Evolutionary conservation across 164 flowering plant genomes (phyloP), one percentile per base, ranked within the genome.

Genomic region (Vitis riparia): DNA sequence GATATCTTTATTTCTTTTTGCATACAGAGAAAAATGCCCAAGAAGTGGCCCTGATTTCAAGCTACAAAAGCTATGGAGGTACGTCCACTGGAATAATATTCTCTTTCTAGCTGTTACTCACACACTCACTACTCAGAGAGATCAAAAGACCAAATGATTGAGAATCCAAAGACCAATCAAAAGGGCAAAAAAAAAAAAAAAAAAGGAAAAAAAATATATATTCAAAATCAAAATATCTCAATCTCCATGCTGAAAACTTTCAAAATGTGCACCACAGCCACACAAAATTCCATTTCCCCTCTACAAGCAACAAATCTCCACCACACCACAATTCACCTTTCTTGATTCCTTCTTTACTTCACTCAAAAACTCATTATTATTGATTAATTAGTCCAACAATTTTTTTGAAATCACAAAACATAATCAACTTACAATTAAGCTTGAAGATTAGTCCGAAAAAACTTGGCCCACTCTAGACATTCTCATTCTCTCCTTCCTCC

Each of bases 161-260:
- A 44, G 69, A 67, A 67, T 57, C 69, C 69, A 67, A 67, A 56
- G 59, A 30, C 3, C 59, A 66, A 53, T 30, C 23, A 53, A 52
- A 52, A 6, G 17, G 44, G 5, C 1, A 1, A 19, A 19, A 32
- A 3, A 32, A 32, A 19, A 32, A 3, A 32, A 32, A 32, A 32
- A 32, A 6, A 6, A 3, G 3, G 2, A 37, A 6, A 37, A 37
- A 37, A 37, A 37, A 37, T n/a, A n/a, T n/a, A 2, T 5, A 23
- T 23, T 23, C 27, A 37, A 4, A 29, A 14, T 59, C 14, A 29
- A 53, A 65, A 53, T 14, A 52, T 52, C 68, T 44, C 50, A 16
- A 2, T 51, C 47, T 52, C 27, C 59, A 53, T 51, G 59, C 17
- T 30, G 58, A 29, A 66, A 66, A 15, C 53, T 51, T 52, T 14